phyloP scores from a whole-genome alignment of 345 rosid species.

The Syzygium aromaticum region DNA sequence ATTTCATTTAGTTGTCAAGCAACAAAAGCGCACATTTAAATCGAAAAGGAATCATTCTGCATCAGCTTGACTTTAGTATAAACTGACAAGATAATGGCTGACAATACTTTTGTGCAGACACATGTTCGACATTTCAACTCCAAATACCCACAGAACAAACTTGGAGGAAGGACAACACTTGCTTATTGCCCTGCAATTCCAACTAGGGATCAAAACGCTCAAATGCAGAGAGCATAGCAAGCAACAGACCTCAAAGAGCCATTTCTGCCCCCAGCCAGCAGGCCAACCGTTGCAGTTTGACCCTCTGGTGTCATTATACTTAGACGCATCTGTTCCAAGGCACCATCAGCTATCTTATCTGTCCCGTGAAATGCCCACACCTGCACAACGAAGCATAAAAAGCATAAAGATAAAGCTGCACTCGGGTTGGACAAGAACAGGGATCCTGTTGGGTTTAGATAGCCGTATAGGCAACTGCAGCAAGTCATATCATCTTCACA shows the following conservation, averaged over 20 bases:
- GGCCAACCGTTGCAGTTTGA: conserved; percentile 22
- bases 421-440: not conserved
- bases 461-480: not conserved
- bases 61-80: not conserved
- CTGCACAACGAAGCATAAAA: conserved; percentile 11
- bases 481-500: not conserved
- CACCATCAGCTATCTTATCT: conserved; percentile 27
- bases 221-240: not conserved
- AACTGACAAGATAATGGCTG: not conserved
- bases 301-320: conserved; percentile 44
- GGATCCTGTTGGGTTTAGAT: not conserved
- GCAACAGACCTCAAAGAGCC: conserved; percentile 52
- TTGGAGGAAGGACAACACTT: not conserved
- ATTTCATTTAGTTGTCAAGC: not conserved
- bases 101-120: not conserved
- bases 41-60: not conserved
- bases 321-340: conserved; percentile 35
- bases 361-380: conserved; percentile 52
- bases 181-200: not conserved
- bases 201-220: not conserved
- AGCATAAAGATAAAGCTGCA: not conserved
- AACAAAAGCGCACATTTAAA: not conserved
- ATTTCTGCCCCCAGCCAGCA: conserved; percentile 43
- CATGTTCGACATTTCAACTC: not conserved
- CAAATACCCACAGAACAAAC: not conserved